Base-by-base conservation (phyloP, 192 early-diverging fungal genomes). In the Rhizophlyctis rosea region DNA sequence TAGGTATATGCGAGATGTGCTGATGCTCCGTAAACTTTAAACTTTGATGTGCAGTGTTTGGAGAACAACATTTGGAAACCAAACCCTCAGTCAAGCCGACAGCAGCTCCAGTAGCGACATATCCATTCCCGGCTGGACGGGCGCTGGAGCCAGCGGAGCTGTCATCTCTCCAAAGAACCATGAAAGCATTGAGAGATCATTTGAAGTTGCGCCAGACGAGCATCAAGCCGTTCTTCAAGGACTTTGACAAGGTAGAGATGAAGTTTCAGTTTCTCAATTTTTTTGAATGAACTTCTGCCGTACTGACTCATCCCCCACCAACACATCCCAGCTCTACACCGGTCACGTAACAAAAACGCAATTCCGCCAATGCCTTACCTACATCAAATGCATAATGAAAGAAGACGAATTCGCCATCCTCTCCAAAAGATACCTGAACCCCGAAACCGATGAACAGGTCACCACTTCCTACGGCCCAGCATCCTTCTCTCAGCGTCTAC, bases 201-300 rank as follows among this genome's bases (percentile, higher is more conserved):
- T 48, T 84, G 68, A 52, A 47, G 47, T 55, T 75, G n/a, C 54
- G 79, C 4, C 74, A 81, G 32, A 72, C 61, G 1, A 70, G 68
- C 62, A 47, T 81, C 48, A 83, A 83, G 39, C 81, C 79, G 14
- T 83, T 81, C 62, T 83, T 83, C 61, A 67, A 64, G 28, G 81
- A 83, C 50, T 83, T 79, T 59, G 81, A 83, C 61, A 79, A 75
- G 61, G 65, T 80, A 7, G 52, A 59, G 35, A 34, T 71, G 34
- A 56, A 52, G 25, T 57, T 28, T 5, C 35, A 52, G 28, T 18
- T 47, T 23, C 24, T 34, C 29, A 48, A 33, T 2, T 7, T 30
- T 32, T 29, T 0, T 21, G 23, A 13, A 70, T 25, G 23, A 47
- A 34, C 35, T 66, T 16, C 18, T 27, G 25, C 28, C 50, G 28